These are phyloP conservation scores for Saccharomycopsis fodiens DNA, from an alignment of 805 yeast genomes.

Conservation along the genomic window DNA sequence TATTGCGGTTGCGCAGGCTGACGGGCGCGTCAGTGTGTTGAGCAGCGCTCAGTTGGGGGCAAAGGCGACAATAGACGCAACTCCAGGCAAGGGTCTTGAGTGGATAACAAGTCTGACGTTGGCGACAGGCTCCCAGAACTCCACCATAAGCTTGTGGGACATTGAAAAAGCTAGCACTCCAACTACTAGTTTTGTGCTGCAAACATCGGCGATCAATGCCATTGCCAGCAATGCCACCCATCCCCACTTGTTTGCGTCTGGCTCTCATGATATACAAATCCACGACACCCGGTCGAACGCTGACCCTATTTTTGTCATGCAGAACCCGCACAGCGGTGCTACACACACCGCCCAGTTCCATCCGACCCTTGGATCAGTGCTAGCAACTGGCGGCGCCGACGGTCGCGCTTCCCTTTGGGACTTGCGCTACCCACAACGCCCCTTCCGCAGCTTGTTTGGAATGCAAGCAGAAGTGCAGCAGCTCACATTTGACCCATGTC, in stretches of 20 bases:
- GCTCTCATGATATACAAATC: slow-evolving; percentile 63
- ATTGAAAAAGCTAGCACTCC: slow-evolving; percentile 31
- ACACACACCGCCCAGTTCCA: slow-evolving; percentile 66
- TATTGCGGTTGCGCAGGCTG: slow-evolving; percentile 25
- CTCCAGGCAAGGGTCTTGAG: slow-evolving; percentile 48
- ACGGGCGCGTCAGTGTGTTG: slow-evolving; percentile 43
- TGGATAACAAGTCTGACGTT: slow-evolving; percentile 47
- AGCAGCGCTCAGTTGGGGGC: slow-evolving; percentile 21
- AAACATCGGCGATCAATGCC: slow-evolving; percentile 47
- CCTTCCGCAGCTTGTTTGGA: slow-evolving; percentile 60
- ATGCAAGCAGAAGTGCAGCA: slow-evolving; percentile 52
- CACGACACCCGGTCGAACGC: slow-evolving; percentile 43
- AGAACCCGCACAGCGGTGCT: slow-evolving; percentile 48
- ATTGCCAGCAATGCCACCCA: slow-evolving; percentile 42
- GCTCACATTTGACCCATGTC: slow-evolving; percentile 44
- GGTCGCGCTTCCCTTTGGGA: slow-evolving; percentile 71
- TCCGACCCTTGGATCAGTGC: slow-evolving; percentile 41
- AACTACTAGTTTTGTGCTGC: slow-evolving; percentile 25
- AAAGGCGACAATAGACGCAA: slow-evolving; percentile 56
- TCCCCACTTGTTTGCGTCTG: slow-evolving; percentile 39
- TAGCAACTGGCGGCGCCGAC: slow-evolving; percentile 77
- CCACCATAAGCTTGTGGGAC: slow-evolving; percentile 68
- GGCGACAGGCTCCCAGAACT: slow-evolving; percentile 60
- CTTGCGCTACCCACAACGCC: slow-evolving; percentile 49
- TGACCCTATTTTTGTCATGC: slow-evolving; percentile 37